Evolutionary conservation across 2,329 filamentous ascomycete species (phyloP).

Genomic region (Tolypocladium amazonense): DNA sequence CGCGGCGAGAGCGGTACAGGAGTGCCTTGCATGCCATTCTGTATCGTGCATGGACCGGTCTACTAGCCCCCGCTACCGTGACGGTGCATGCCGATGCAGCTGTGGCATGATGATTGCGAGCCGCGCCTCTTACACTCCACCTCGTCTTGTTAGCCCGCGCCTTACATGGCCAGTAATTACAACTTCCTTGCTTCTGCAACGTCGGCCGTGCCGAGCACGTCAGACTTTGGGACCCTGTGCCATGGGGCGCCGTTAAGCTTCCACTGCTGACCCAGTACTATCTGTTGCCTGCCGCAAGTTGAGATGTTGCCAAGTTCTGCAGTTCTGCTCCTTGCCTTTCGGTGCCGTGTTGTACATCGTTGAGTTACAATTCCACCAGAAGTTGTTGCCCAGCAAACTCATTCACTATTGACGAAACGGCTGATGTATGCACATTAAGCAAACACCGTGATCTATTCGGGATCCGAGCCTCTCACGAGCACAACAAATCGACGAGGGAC

Average conservation of each 20-base stretch:
- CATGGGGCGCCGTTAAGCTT: background rate
- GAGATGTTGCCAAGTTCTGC: background rate
- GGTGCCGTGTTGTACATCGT: background rate
- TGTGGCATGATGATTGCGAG: background rate
- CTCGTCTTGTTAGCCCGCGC: background rate
- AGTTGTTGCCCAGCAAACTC: background rate
- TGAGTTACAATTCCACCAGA: too few relatives aligned
- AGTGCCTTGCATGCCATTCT: background rate
- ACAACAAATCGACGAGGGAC: background rate
- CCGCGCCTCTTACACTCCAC: background rate
- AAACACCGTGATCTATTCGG: background rate
- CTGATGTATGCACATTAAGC: background rate
- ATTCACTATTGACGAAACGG: background rate
- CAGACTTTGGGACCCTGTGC: background rate
- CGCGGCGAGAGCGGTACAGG: background rate
- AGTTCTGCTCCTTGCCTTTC: background rate
- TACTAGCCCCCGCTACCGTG: background rate
- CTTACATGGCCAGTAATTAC: too few relatives aligned
- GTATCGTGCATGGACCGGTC: background rate
- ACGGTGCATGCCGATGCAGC: background rate
- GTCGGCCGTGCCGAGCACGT: background rate
- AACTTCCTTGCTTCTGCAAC: background rate
- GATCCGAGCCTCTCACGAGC: background rate
- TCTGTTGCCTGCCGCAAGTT: background rate
- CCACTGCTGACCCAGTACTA: background rate